A percentile compares a stretch with the other conserved stretches of the same genome.
phyloP scores from a whole-genome alignment of 768 basidiomycete genomes.

The Chlorophyllum brunneum region DNA sequence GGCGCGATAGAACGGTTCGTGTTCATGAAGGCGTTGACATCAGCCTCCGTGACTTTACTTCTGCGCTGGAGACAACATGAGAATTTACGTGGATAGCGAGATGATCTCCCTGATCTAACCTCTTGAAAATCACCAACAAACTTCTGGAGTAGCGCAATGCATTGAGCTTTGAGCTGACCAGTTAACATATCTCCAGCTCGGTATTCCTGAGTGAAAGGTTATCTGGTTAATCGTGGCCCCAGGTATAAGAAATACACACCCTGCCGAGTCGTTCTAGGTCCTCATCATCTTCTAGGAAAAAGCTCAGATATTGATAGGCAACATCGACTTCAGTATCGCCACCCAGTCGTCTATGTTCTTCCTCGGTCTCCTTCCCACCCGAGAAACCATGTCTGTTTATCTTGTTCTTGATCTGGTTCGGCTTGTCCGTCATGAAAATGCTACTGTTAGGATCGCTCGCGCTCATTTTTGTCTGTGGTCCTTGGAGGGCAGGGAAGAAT shows the following conservation, averaged over 20 bases:
- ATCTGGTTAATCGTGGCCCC: not conserved
- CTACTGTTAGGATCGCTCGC: constrained; percentile 90
- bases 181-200: constrained; percentile 84
- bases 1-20: constrained; percentile 69
- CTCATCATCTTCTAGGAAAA: constrained; percentile 96
- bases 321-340: constrained; percentile 96
- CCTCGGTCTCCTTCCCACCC: constrained; percentile 92
- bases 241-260: constrained; percentile 39
- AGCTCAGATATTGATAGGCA: constrained; percentile 89
- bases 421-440: constrained; percentile 94
- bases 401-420: constrained; percentile 95
- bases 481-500: constrained; percentile 98
- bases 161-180: constrained; percentile 86
- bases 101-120: constrained; percentile 26
- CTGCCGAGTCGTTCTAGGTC: constrained; percentile 72
- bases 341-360: constrained; percentile 84
- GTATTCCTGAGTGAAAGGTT: constrained; percentile 64
- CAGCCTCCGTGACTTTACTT: constrained; percentile 75
- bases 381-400: constrained; percentile 95
- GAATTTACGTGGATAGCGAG: not conserved
- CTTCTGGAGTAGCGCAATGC: constrained; percentile 76
- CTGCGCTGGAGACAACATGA: constrained; percentile 50
- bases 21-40: constrained; percentile 79
- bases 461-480: constrained; percentile 99
- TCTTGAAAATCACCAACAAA: constrained; percentile 88